Base-by-base conservation (phyloP, 1,284 basidiomycete species). In the Irpex sp. region DNA sequence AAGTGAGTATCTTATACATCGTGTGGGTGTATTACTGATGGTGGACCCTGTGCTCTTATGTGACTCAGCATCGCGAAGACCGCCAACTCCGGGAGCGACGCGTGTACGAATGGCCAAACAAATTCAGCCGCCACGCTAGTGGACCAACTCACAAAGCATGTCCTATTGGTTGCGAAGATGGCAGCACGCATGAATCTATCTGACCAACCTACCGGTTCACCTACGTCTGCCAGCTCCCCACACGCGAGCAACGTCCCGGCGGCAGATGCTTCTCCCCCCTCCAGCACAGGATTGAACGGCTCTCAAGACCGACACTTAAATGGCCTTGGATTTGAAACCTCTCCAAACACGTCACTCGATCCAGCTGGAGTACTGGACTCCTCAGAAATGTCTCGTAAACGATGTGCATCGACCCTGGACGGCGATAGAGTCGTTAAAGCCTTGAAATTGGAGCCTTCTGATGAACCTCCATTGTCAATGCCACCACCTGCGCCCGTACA, bases 391-490 rank as follows among this genome's bases (percentile, higher is more conserved):
- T 73, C 76, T 59, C 85, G 89, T 56, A 91, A 91, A 72, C 85
- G 88, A 21, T 88, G 85, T 65, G 87, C 84, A 13, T 86, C 87
- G n/a, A 84, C 83, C 58, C 77, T 85, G 63, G 84, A 80, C 19
- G 85, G 82, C 62, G 83, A 85, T 62, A 82, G 88, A 19, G 82
- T 78, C 47, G 77, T 85, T 58, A 91, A 91, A 70, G 81, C 85
- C 17, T 77, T 85, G 66, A 91, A 91, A 75, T 78, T 87, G 66
- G 88, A 91, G 68, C 86, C 88, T 26, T 81, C 79, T 66, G 89
- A 90, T 40, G 87, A 88, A 17, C 34, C 68, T 11, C 66, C 71
- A 17, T 61, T 74, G 37, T 70, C 72, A 40, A 62, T 71, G 34
- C 69, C 68, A 21, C 66, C 72, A 19, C 64, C 71, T 15, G 66